Evolutionary conservation across 305 asterid species (phyloP).

Genomic region (Solanum aculeatissimum): DNA sequence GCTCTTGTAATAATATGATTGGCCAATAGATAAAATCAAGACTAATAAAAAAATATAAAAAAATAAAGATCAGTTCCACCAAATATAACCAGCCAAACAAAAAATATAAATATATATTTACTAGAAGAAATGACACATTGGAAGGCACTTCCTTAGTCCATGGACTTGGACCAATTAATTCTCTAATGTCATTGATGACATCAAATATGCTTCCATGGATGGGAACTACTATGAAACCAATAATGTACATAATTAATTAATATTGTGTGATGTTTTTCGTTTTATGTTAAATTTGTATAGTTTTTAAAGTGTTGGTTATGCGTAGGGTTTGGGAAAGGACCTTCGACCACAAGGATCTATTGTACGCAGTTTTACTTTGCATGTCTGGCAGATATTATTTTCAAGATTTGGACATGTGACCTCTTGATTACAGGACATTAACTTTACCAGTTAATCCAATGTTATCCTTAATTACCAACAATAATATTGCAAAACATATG

Average conservation of each 20-base stretch:
- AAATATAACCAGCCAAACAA: neutral
- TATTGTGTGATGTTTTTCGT: neutral
- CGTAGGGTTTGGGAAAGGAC: too few species aligned
- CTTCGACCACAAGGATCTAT: too few species aligned
- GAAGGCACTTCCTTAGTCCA: neutral
- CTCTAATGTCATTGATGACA: neutral
- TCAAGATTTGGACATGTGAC: accelerated
- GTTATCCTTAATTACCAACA: too few species aligned
- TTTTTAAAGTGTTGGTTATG: too few species aligned
- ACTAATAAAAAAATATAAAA: neutral
- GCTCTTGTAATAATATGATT: neutral
- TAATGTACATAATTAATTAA: neutral
- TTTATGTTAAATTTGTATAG: neutral
- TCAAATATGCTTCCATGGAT: neutral
- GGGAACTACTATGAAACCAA: neutral
- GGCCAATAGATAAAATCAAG: neutral
- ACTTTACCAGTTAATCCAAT: too few species aligned
- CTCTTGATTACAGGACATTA: accelerated
- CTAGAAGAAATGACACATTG: neutral
- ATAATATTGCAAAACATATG: too few species aligned
- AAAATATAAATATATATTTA: too few species aligned
- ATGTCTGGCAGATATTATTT: too few species aligned
- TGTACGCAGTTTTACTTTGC: too few species aligned
- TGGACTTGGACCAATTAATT: neutral
- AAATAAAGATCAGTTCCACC: neutral